These are phyloP conservation scores for Sordariomycetes sp. DNA, from an alignment of 2,329 filamentous ascomycete genomes.

Conservation along the genomic window DNA sequence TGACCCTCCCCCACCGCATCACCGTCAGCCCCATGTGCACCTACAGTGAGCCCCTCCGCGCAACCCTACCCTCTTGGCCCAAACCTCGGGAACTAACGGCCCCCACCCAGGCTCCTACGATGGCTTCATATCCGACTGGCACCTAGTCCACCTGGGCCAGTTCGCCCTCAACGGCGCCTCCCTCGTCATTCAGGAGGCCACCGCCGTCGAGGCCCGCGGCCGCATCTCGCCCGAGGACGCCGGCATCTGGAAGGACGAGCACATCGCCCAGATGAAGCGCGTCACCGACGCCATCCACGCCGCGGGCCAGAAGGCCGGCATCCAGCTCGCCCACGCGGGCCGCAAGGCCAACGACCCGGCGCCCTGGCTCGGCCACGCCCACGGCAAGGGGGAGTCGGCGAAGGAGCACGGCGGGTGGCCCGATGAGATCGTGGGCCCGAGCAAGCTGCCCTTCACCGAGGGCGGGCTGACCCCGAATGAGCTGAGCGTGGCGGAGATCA, in stretches of 20 bases:
- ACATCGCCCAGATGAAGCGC: constrained; percentile 60
- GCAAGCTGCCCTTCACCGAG: constrained; percentile 47
- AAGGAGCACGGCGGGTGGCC: constrained; percentile 45
- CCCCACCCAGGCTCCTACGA: constrained; percentile 30
- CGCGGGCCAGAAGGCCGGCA: constrained; percentile 64
- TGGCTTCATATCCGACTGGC: constrained; percentile 69
- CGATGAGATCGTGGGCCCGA: constrained; percentile 40
- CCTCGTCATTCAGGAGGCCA: constrained; percentile 69
- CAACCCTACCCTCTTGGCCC: background rate
- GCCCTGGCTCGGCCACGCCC: constrained; percentile 50
- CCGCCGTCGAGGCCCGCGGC: constrained; percentile 62
- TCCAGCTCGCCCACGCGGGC: constrained; percentile 77
- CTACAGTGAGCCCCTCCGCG: constrained; percentile 7
- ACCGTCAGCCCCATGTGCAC: constrained; percentile 50
- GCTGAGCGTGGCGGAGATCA: constrained; percentile 60
- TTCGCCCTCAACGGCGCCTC: constrained; percentile 67
- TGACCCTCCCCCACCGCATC: constrained; percentile 46
- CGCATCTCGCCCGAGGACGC: constrained; percentile 73
- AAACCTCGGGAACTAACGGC: background rate
- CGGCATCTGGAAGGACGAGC: constrained; percentile 76
- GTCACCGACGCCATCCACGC: constrained; percentile 72
- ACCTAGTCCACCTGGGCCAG: constrained; percentile 72
- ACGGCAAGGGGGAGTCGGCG: constrained; percentile 35
- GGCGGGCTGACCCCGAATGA: constrained; percentile 52
- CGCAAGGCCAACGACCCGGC: constrained; percentile 52